Evolutionary conservation across 2,329 filamentous ascomycete species (phyloP).

Genomic region (Colletotrichum sublineola): DNA sequence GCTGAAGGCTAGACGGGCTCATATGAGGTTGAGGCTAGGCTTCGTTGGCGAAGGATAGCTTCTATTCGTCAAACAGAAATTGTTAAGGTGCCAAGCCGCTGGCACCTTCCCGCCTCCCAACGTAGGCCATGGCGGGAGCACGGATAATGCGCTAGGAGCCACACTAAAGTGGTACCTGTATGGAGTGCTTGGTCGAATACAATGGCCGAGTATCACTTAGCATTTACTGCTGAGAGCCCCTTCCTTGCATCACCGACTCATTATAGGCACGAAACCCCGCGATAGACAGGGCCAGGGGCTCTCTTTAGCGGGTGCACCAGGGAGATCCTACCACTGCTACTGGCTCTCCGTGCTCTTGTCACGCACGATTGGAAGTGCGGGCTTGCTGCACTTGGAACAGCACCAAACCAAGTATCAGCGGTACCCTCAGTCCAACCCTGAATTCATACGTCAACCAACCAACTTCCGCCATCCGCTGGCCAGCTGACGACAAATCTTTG

Average conservation of each 20-base stretch:
- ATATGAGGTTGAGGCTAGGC: constrained; percentile 28
- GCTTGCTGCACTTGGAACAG: constrained; percentile 13
- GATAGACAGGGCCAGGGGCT: constrained; percentile 40
- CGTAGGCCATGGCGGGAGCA: constrained; percentile 19
- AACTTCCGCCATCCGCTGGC: constrained; percentile 24
- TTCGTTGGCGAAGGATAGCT: constrained; percentile 5
- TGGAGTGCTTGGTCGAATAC: background rate
- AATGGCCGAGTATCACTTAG: constrained; percentile 23
- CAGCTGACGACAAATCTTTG: constrained; percentile 37
- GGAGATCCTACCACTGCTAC: constrained; percentile 36
- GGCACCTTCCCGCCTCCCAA: constrained; percentile 23
- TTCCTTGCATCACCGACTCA: constrained; percentile 30
- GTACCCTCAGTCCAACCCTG: constrained; percentile 1
- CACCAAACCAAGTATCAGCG: background rate
- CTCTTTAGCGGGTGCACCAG: constrained; percentile 39
- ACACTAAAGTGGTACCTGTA: constrained; percentile 35
- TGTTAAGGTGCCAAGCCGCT: constrained; percentile 33
- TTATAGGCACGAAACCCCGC: constrained; percentile 39
- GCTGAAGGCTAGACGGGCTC: constrained; percentile 15
- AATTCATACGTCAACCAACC: constrained; percentile 32
- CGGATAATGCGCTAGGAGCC: constrained; percentile 30
- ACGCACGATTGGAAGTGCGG: background rate
- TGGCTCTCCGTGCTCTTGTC: constrained; percentile 4
- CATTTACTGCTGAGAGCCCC: constrained; percentile 14
- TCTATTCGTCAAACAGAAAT: constrained; percentile 32